Evolutionary conservation across 805 yeast species (phyloP).

Genomic region (Teunomyces aglyptinius): DNA sequence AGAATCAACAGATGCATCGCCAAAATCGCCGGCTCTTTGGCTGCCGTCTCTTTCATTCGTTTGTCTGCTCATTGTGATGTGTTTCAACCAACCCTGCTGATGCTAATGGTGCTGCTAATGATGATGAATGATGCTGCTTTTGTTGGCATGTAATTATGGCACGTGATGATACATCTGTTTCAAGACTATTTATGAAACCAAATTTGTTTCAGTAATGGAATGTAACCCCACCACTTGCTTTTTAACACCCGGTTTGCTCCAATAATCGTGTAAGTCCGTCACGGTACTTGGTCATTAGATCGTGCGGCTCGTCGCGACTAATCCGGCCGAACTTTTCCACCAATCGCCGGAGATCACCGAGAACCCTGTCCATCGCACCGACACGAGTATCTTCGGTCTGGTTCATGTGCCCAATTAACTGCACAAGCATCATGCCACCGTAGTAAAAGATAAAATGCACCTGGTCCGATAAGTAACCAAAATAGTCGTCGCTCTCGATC

Average conservation of each 20-base stretch:
- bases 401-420: slow-evolving; percentile 15
- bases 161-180: too few species aligned
- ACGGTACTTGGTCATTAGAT: slow-evolving; percentile 31
- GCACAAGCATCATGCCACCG: slow-evolving; percentile 37
- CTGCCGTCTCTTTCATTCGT: too few species aligned
- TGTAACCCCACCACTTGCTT: too few species aligned
- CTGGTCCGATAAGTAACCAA: slow-evolving; percentile 71
- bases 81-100: too few species aligned
- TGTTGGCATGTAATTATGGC: too few species aligned
- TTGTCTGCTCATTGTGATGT: too few species aligned
- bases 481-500: slow-evolving; percentile 52
- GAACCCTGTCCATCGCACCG: not conserved
- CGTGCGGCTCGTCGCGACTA: slow-evolving; percentile 25
- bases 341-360: slow-evolving; percentile 17
- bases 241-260: not conserved
- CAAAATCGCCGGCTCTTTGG: too few species aligned
- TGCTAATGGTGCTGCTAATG: too few species aligned
- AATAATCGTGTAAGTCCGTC: slow-evolving; percentile 14
- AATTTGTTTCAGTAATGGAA: too few species aligned
- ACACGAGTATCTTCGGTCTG: slow-evolving; percentile 1
- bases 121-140: too few species aligned
- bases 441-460: slow-evolving; percentile 54
- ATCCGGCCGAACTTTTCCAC: slow-evolving; percentile 30
- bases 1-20: too few species aligned
- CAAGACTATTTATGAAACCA: too few species aligned